Base-by-base conservation (phyloP, 2,329 filamentous ascomycete species). In the Claviceps sp. region DNA sequence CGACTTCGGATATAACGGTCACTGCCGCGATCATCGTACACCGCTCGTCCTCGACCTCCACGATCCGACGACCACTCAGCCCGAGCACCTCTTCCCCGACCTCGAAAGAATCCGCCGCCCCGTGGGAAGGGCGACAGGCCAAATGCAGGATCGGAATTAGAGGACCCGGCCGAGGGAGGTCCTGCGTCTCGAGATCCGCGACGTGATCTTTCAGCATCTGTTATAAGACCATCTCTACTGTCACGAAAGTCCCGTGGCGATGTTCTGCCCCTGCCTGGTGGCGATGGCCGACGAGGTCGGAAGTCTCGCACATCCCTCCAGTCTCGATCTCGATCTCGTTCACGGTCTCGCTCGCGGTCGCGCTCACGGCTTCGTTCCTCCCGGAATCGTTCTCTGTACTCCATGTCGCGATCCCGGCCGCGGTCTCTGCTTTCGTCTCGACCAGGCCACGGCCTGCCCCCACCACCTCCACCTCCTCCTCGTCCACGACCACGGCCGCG, bases 171-270 rank as follows among this genome's bases (percentile, higher is more conserved):
- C 1, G 84, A 86, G 22, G 81, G 76, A 11, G 85, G 84, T 0
- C 85, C 70, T 9, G 65, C 85, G 60, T 90, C 86, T 60, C 86
- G 75, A 8, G 85, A 88, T 16, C 77, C 81, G 47, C 85, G 75
- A 51, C 85, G 74, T 18, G 81, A 79, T 53, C 85, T 76, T 53
- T 83, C 81, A 7, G 81, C 74, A 57, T 89, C 85, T 6, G 85
- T 81, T 36, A 82, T 71, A 0, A 81, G 82, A 1, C 70, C 65
- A 59, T 82, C 78, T 59, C 74, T 64, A 53, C 71, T 68, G 49
- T 85, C 81, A 60, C 84, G 76, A 54, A 80, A 81, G 61, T 86
- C 82, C 57, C 82, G 74, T 13, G 82, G 74, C 13, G 86, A 85
- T 11, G 85, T 87, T 37, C 82, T 75, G 46, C 76, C 75, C 55